Conservation (phyloP, 495 filamentous ascomycete genomes). For the Podospora australis region DNA sequence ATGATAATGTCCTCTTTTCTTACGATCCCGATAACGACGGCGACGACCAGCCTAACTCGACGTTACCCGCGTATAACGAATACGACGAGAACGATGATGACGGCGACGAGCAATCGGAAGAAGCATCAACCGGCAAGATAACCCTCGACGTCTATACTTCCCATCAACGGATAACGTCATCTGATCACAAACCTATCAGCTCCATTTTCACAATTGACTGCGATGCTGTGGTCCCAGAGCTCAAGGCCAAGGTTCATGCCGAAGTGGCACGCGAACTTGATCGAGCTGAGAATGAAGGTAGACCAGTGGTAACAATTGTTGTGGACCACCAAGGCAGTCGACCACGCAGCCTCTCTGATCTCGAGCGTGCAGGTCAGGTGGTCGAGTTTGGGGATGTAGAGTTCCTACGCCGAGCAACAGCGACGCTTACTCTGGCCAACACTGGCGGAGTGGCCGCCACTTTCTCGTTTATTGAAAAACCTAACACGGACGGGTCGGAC, state of each 20-base stretch:
- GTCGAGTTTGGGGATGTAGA: constrained; percentile 71
- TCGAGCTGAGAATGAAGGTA: constrained; percentile 83
- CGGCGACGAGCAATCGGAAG: constrained; percentile 40
- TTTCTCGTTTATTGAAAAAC: constrained; percentile 67
- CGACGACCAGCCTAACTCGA: constrained; percentile 30
- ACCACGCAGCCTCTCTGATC: constrained; percentile 4
- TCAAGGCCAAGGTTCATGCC: constrained; percentile 75
- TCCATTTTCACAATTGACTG: constrained; percentile 75
- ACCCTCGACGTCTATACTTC: constrained; percentile 70
- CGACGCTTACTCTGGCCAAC: constrained; percentile 79
- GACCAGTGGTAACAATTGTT: constrained; percentile 78
- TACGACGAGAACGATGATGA: constrained; percentile 48
- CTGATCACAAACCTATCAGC: constrained; percentile 89
- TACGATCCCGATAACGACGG: constrained; percentile 80
- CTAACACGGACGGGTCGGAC: constrained; percentile 41
- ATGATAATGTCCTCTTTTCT: constrained; percentile 82
- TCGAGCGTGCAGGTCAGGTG: constrained; percentile 31
- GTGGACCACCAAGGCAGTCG: constrained; percentile 50
- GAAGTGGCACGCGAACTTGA: constrained; percentile 87
- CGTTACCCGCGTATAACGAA: constrained; percentile 53
- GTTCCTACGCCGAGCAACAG: constrained; percentile 56
- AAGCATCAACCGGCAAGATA: constrained; percentile 57
- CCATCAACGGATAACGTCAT: constrained; percentile 81
- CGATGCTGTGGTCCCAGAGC: constrained; percentile 73
- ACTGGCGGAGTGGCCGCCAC: constrained; percentile 73